Base-by-base conservation (phyloP, 176 grass and related monocot genomes). In the Thalia dealbata region DNA sequence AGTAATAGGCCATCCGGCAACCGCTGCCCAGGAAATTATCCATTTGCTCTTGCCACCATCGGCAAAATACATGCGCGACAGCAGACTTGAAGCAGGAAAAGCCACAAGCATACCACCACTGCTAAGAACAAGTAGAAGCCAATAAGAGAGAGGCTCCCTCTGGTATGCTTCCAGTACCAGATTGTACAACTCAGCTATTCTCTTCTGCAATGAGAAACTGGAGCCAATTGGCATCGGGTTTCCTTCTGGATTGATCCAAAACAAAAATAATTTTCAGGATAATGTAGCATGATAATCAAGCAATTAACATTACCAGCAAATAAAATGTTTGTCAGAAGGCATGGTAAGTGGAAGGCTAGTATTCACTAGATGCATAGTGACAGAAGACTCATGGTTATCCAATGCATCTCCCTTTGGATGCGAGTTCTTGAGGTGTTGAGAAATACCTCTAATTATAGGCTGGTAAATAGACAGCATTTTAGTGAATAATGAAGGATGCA, bases 21-120 rank as follows among this genome's bases (percentile, higher is more conserved):
- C 89, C 3, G 92, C 92, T 1, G 89, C 71, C 92, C 89, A 96
- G 7, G 92, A 96, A 27, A 91, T 70, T 54, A 96, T 87, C 86
- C 88, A 96, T 76, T 96, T 96, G 88, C 92, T 96, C 77, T 85
- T 63, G 1, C 92, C 88, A 18, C 92, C 88, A n/a, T 83, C 70
- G 50, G 45, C 79, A 82, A 91, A 96, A 71, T 96, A 96, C 16
- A 92, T 66, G 26, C 89, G 89, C 2, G 89, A 92, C 0, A 96
- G 82, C 16, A 96, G 86, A 78, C 84, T 92, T 22, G 89, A 96
- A 7, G 82, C 82, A 6, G 84, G 88, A 80, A 92, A 96, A n/a
- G 89, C 82, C 0, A 83, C 91, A 12, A 92, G 86, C 92, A 90
- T 92, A 1, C 76, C 75, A n/a, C 78, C 70, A 3, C 78, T 68